Evolutionary conservation across 108 stramenopile genomes (phyloP).

Genomic region (Conticribra weissflogii): DNA sequence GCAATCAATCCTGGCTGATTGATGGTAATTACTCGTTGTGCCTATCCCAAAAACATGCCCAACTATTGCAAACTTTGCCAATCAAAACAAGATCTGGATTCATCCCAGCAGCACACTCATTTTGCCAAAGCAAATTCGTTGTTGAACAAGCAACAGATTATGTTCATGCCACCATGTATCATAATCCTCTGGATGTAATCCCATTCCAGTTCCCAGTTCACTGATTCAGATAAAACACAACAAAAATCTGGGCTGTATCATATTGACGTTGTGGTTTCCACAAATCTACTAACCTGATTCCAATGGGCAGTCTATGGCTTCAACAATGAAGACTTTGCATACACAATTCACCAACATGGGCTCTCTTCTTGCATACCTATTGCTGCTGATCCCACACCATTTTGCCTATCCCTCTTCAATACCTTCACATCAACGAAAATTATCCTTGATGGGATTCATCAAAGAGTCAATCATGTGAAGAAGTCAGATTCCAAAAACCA

Average conservation of each 20-base stretch:
- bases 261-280: neutral
- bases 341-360: neutral
- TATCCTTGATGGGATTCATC: neutral
- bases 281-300: neutral
- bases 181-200: neutral
- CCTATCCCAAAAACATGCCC: conserved; percentile 24
- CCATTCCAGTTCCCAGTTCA: neutral
- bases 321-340: conserved; percentile 3
- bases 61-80: neutral
- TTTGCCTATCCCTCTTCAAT: neutral
- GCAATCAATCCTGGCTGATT: neutral
- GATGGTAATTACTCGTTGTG: conserved; percentile 2
- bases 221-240: neutral
- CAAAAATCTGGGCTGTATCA: neutral
- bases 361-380: neutral
- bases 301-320: conserved; percentile 10
- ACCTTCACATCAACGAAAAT: neutral
- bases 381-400: conserved; percentile 5
- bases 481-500: neutral
- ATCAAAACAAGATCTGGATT: no score
- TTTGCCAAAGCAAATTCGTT: no score
- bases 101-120: no score
- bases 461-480: neutral
- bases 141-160: no score
- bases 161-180: neutral